Conservation (phyloP, 805 yeast species). For the Wickerhamiella domercqiae region DNA sequence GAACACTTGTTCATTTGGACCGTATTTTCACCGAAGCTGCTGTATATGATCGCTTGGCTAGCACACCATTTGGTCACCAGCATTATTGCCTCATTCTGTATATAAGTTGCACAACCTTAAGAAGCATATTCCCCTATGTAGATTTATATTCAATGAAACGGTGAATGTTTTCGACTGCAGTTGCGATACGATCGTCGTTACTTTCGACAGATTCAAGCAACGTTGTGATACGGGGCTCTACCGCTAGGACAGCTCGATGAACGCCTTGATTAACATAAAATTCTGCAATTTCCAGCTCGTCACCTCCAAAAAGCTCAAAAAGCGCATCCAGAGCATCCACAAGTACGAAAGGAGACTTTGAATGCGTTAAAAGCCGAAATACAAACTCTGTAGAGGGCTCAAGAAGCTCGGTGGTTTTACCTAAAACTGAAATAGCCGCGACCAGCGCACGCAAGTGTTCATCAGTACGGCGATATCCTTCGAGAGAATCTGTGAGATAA, state of each 20-base stretch:
- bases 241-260: conserved; percentile 28
- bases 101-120: too few species aligned
- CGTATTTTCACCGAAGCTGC: conserved; percentile 83
- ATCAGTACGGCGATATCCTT: background rate
- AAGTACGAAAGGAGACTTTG: conserved; percentile 27
- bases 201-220: conserved; percentile 52
- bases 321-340: conserved; percentile 49
- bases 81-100: background rate
- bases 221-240: conserved; percentile 35
- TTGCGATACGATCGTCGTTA: conserved; percentile 34
- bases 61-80: conserved; percentile 19
- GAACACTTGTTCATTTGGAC: conserved; percentile 94
- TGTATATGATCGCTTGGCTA: conserved; percentile 67
- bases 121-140: too few species aligned
- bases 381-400: conserved; percentile 6
- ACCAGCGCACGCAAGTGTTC: background rate
- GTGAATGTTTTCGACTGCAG: conserved; percentile 47
- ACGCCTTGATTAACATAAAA: conserved; percentile 45
- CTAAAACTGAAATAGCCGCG: background rate
- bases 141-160: conserved; percentile 66
- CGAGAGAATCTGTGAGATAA: background rate
- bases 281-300: conserved; percentile 27
- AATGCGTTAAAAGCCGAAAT: conserved; percentile 7
- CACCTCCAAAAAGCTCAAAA: conserved; percentile 72
- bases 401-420: conserved; percentile 5